Evolutionary conservation across 1,139 yeast genomes (phyloP), one percentile per base, ranked within the genome.

Genomic region (Hansenula lynferdii): DNA sequence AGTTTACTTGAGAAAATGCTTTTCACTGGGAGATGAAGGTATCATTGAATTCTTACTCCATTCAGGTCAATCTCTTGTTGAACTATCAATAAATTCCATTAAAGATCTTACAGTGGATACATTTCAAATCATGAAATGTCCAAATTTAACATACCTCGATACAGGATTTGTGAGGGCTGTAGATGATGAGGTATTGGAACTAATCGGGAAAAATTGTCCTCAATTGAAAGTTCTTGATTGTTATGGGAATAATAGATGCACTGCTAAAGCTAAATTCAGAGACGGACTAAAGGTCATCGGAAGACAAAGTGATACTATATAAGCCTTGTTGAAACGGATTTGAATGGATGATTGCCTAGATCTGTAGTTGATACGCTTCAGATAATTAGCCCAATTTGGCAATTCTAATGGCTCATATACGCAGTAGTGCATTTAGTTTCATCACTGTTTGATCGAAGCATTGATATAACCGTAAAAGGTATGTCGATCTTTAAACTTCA

Each of bases 151-250:
- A 0, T 70, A 76, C 20, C 54, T 84, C 22, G 92, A 89, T 57
- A 53, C 77, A 12, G 92, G 96, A 1, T 89, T 89, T 62, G 86
- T 86, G 2, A 66, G 94, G 36, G 67, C 78, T 17, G 72, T 85
- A 6, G 86, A 85, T 57, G 85, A 87, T 60, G 74, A 69, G 25
- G 67, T 79, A 1, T 58, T 86, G 12, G 69, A 70, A 23, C 54
- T 71, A 18, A 50, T 86, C 16, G 72, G 80, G 8, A 64, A 70
- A 21, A 65, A 69, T 14, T 83, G 92, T 49, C 75, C 80, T 0
- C 75, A 73, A 37, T 60, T 89, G 42, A 69, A 72, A 33, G 65
- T 85, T 11, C 54, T 89, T 40, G 96, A 86, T 53, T 86, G 85
- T 6, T 85, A 82, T 58, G 96, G 96, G 0, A 72, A 81, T 50